phyloP scores from a whole-genome alignment of 179 eudicot genomes.

The Actinidia arguta region DNA sequence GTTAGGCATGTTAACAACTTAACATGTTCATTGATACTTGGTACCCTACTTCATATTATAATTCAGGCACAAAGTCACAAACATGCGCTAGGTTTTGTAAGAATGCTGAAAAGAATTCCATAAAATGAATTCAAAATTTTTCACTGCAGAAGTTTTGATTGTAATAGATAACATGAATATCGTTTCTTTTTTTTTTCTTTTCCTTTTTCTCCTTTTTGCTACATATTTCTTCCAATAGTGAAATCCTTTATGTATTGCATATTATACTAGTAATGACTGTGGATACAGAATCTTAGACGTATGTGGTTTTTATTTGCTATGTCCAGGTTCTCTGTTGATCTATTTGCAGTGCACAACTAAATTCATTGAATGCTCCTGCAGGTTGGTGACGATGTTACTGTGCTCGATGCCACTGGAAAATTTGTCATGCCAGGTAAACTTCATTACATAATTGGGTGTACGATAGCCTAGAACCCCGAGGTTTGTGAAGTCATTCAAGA shows the following conservation, averaged over 20 bases:
- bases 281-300: neutral
- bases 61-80: neutral
- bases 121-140: neutral
- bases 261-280: slow-evolving; percentile 4
- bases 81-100: neutral
- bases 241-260: neutral
- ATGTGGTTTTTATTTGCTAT: neutral
- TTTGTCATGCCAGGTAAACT: slow-evolving; percentile 94
- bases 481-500: neutral
- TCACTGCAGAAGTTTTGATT: neutral
- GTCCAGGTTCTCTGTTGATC: neutral
- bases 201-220: neutral
- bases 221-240: neutral
- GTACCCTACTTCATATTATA: neutral
- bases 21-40: slow-evolving; percentile 4
- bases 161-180: neutral
- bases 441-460: neutral
- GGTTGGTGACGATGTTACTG: slow-evolving; percentile 83
- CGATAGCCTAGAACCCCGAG: neutral
- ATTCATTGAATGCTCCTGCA: slow-evolving; percentile 26
- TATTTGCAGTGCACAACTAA: slow-evolving; percentile 4
- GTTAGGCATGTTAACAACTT: slow-evolving; percentile 7
- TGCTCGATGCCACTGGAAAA: slow-evolving; percentile 92
- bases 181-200: too few relatives aligned
- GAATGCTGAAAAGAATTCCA: neutral